Evolutionary conservation across 129 eudicot species (phyloP).

Genomic region (Flaveria bidentis): DNA sequence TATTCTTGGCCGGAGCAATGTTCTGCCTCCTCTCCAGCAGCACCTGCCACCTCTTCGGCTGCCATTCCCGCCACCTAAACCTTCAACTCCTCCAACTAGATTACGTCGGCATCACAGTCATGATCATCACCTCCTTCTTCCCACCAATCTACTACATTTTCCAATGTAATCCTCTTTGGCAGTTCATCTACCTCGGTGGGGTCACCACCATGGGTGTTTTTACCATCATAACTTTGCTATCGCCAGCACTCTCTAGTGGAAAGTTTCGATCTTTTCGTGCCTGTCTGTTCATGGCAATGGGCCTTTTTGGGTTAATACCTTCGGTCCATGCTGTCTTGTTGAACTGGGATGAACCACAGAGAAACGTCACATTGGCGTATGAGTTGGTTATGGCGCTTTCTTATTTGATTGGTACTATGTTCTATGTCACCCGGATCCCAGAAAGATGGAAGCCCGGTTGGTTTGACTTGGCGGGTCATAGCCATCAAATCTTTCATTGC

Average conservation of each 20-base stretch:
- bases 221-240: conserved; percentile 66
- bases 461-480: conserved; percentile 92
- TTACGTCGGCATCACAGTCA: conserved; percentile 70
- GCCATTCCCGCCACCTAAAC: conserved; percentile 78
- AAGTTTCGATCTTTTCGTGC: conserved; percentile 71
- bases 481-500: conserved; percentile 87
- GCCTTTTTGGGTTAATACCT: conserved; percentile 77
- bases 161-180: conserved; percentile 76
- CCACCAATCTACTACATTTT: conserved; percentile 93
- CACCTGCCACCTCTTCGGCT: conserved; percentile 89
- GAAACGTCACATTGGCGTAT: conserved; percentile 59
- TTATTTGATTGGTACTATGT: conserved; percentile 72
- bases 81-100: conserved; percentile 61
- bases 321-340: conserved; percentile 61
- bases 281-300: conserved; percentile 75
- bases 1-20: conserved; percentile 79
- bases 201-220: conserved; percentile 70
- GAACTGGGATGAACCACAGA: conserved; percentile 74
- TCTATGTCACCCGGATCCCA: conserved; percentile 74
- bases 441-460: conserved; percentile 96
- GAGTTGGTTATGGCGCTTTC: conserved; percentile 76
- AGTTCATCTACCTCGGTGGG: conserved; percentile 68
- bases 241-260: conserved; percentile 70
- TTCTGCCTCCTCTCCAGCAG: conserved; percentile 94
- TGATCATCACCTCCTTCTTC: conserved; percentile 97